Evolutionary conservation across 176 grass and related monocot genomes (phyloP).

Genomic region (Lolium rigidum): DNA sequence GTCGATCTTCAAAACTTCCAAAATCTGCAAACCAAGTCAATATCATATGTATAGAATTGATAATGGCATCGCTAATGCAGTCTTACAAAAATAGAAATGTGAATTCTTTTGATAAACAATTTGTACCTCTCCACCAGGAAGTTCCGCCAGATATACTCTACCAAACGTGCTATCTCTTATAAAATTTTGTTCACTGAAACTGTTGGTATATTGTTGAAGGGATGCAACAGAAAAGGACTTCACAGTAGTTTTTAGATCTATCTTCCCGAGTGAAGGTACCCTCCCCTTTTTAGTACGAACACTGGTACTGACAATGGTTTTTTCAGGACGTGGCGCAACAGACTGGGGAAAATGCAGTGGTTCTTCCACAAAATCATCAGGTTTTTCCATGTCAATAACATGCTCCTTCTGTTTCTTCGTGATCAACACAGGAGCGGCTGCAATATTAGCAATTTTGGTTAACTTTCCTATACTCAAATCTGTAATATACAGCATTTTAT

Average conservation of each 20-base stretch:
- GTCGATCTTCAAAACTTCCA: constrained; percentile 97
- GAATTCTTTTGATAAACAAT: constrained; percentile 20
- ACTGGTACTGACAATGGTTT: constrained; percentile 52
- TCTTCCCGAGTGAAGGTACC: constrained; percentile 49
- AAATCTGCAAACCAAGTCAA: constrained; percentile 54
- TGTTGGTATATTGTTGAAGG: constrained; percentile 89
- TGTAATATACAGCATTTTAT: background rate
- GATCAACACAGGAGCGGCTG: constrained; percentile 46
- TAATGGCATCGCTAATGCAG: constrained; percentile 32
- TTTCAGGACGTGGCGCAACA: constrained; percentile 42
- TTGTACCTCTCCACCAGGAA: constrained; percentile 87
- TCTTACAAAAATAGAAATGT: constrained; percentile 19
- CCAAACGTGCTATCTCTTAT: constrained; percentile 86
- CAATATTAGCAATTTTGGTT: constrained; percentile 26
- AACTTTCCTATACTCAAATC: constrained; percentile 21
- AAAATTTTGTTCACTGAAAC: constrained; percentile 87
- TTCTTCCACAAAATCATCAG: constrained; percentile 53
- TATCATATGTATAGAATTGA: constrained; percentile 35
- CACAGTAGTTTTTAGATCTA: constrained; percentile 62
- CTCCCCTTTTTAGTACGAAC: constrained; percentile 56
- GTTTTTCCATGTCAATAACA: constrained; percentile 68
- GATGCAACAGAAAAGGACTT: constrained; percentile 82
- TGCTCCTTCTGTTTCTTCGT: constrained; percentile 62
- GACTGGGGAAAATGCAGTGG: constrained; percentile 47
- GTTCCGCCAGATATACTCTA: constrained; percentile 84